These are phyloP conservation scores for Pseudofabraea citricarpa DNA, from an alignment of 2,329 filamentous ascomycete genomes.

Conservation along the genomic window DNA sequence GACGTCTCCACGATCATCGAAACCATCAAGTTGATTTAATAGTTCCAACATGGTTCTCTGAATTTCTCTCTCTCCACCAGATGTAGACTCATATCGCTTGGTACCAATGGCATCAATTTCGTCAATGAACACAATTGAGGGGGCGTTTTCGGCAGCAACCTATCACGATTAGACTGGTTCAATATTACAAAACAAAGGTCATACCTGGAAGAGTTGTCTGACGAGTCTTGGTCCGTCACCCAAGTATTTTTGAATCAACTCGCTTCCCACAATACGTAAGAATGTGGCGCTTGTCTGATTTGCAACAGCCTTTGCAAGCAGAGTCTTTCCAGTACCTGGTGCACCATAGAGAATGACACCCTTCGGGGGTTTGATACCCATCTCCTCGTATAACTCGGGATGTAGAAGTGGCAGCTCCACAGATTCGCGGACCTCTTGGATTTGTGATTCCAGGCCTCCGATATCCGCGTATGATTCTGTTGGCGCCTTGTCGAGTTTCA, in stretches of 20 bases:
- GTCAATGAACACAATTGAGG: slow-evolving; percentile 97
- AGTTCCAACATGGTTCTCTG: slow-evolving; percentile 98
- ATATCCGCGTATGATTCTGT: slow-evolving; percentile 99
- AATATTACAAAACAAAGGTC: slow-evolving; percentile 9
- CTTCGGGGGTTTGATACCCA: slow-evolving; percentile 99
- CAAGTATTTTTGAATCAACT: slow-evolving; percentile 97
- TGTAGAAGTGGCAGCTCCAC: slow-evolving; percentile 93
- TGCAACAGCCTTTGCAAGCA: slow-evolving; percentile 93
- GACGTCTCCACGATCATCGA: slow-evolving; percentile 97
- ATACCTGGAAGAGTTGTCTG: slow-evolving; percentile 86
- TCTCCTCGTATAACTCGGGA: slow-evolving; percentile 97
- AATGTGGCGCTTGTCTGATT: slow-evolving; percentile 99
- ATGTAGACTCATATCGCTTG: slow-evolving; percentile 96
- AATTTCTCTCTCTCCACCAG: slow-evolving; percentile 93
- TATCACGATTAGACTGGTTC: slow-evolving; percentile 31
- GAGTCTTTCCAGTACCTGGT: slow-evolving; percentile 93
- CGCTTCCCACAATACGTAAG: slow-evolving; percentile 92
- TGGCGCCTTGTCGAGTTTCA: slow-evolving; percentile 98
- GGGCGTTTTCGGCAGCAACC: slow-evolving; percentile 92
- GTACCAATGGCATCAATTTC: slow-evolving; percentile 99
- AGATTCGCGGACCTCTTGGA: slow-evolving; percentile 95
- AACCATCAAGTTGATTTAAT: slow-evolving; percentile 96
- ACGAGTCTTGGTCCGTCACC: slow-evolving; percentile 93
- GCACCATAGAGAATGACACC: slow-evolving; percentile 98
- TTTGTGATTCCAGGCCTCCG: slow-evolving; percentile 89